phyloP scores from a whole-genome alignment of 768 basidiomycete genomes.

The Asterophora lycoperdoides region DNA sequence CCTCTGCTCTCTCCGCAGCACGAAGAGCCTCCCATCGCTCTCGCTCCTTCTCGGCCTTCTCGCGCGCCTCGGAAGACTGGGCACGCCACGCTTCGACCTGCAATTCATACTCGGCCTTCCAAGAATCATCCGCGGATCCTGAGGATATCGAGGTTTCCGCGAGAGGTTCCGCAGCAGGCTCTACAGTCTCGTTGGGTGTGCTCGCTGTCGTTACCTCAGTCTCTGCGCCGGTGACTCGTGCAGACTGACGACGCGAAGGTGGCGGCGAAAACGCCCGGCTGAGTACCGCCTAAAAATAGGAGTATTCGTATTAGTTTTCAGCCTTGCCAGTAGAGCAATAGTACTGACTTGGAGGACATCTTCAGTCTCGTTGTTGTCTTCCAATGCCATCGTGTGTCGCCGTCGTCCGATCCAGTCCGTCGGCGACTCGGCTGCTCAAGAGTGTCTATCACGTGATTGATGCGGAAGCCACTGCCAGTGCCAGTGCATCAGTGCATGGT shows the following conservation, averaged over 20 bases:
- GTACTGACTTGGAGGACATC: conserved; percentile 19
- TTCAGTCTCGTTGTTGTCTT: conserved; percentile 10
- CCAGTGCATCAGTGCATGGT: too few species aligned
- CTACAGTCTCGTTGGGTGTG: conserved; percentile 5
- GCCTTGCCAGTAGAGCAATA: neutral
- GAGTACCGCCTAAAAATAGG: conserved; percentile 21
- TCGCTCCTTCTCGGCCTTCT: conserved; percentile 72
- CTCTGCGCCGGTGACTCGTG: conserved; percentile 1
- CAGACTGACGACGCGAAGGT: conserved; percentile 24
- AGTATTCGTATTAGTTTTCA: neutral
- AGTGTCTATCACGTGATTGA: too few species aligned
- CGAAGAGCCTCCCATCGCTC: conserved; percentile 68
- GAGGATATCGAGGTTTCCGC: conserved; percentile 13
- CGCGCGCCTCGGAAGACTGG: conserved; percentile 65
- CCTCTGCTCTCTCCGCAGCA: conserved; percentile 45
- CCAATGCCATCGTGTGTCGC: conserved; percentile 9
- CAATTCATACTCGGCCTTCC: conserved; percentile 67
- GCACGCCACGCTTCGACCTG: conserved; percentile 69
- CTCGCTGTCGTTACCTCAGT: neutral
- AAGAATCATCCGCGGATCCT: conserved; percentile 38
- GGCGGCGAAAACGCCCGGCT: conserved; percentile 30
- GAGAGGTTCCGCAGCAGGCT: conserved; percentile 5
- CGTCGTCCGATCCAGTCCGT: neutral
- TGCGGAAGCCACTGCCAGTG: too few species aligned
- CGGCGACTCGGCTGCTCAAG: too few species aligned